Conservation (phyloP, 2,329 filamentous ascomycete species). For the Periconia macrospinosa region DNA sequence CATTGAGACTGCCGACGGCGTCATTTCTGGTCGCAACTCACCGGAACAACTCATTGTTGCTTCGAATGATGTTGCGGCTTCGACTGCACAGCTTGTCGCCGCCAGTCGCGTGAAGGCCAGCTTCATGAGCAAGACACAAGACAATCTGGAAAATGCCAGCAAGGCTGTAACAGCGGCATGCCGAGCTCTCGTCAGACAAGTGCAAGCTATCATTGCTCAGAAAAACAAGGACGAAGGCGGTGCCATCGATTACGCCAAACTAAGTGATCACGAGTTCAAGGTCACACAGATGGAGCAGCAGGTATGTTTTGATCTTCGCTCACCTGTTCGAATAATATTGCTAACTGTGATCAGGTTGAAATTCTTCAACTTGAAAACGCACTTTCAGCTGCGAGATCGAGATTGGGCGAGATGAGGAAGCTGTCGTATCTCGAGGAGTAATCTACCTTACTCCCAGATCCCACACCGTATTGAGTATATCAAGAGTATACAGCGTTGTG, state of each 20-base stretch:
- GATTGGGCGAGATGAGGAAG: conserved; percentile 97
- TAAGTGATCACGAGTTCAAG: conserved; percentile 96
- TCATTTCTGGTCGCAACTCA: conserved; percentile 87
- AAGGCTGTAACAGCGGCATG: conserved; percentile 92
- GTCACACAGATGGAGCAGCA: conserved; percentile 99
- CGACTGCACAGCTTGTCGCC: conserved; percentile 93
- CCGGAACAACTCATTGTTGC: conserved; percentile 98
- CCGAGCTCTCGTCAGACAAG: conserved; percentile 83
- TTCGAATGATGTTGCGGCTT: conserved; percentile 94
- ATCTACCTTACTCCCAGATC: not conserved
- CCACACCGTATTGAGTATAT: not conserved
- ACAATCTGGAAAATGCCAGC: conserved; percentile 84
- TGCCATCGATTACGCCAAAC: conserved; percentile 80
- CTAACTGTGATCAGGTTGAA: conserved; percentile 69
- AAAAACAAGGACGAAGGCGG: conserved; percentile 77
- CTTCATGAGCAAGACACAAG: conserved; percentile 97
- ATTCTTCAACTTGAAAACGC: conserved; percentile 93
- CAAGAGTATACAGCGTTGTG: not conserved
- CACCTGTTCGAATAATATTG: not conserved
- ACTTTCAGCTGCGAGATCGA: conserved; percentile 74
- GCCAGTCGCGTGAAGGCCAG: conserved; percentile 95
- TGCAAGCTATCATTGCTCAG: conserved; percentile 91
- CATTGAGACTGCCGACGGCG: conserved; percentile 96
- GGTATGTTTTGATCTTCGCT: conserved; percentile 60
- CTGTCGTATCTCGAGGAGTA: conserved; percentile 71